Percentiles rank a stretch among this genome's conserved stretches.
Conservation (phyloP, 345 rosid genomes). For the Eucalyptus lansdowneana region DNA sequence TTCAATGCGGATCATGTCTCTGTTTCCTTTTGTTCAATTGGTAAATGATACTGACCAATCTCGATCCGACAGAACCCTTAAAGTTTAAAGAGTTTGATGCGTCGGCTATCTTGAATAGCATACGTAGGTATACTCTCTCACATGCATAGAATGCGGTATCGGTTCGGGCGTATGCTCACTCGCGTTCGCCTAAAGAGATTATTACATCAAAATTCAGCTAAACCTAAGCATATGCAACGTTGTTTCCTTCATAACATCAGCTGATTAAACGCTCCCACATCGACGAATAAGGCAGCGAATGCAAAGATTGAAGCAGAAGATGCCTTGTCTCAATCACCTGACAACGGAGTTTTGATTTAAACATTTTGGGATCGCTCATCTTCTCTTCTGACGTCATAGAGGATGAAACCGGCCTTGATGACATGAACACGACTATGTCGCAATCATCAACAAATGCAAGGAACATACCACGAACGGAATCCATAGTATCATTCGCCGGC, state of each 20-base stretch:
- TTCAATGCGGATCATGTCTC: background rate
- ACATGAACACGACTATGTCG: background rate
- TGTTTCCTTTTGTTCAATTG: background rate
- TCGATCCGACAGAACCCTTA: background rate
- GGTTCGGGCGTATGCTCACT: background rate
- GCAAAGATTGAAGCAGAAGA: background rate
- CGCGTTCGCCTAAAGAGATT: background rate
- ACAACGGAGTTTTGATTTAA: accelerated
- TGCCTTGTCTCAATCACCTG: background rate
- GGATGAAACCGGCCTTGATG: background rate
- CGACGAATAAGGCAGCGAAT: background rate
- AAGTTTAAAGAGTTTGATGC: background rate
- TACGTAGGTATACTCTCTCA: background rate
- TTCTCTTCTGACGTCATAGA: background rate
- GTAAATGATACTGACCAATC: background rate
- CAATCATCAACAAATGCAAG: background rate
- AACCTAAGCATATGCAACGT: background rate
- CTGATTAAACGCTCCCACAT: accelerated
- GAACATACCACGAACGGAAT: background rate
- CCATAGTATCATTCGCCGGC: background rate
- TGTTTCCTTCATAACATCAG: background rate
- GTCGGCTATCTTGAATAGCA: background rate
- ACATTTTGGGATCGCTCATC: background rate
- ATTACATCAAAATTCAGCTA: background rate
- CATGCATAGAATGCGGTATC: background rate